Percentiles rank a stretch among this genome's conserved stretches.
phyloP scores from a whole-genome alignment of 78 protist genomes.

The Monosiga brevicollis region DNA sequence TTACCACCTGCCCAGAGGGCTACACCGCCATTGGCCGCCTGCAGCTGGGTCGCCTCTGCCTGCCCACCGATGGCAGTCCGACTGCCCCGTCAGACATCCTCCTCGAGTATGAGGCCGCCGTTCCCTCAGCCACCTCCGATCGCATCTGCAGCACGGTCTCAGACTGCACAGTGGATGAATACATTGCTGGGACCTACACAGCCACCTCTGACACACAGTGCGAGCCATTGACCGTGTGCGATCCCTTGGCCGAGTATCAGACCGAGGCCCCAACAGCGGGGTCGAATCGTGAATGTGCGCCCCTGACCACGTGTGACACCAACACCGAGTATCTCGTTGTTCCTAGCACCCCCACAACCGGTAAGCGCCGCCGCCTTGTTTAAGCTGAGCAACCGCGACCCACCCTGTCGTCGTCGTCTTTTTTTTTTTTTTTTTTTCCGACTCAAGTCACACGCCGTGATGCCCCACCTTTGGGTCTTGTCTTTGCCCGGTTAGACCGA shows the following conservation, averaged over 20 bases:
- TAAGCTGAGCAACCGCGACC: too few species aligned
- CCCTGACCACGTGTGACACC: background rate
- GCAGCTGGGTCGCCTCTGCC: too few species aligned
- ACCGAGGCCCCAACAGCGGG: background rate
- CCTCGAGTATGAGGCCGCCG: background rate
- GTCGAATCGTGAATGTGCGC: background rate
- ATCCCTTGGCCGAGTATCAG: background rate
- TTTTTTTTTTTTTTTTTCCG: too few species aligned
- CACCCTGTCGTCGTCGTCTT: too few species aligned
- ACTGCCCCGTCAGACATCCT: too few species aligned
- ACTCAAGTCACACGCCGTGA: too few species aligned
- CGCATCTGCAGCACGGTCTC: background rate
- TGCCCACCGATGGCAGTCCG: too few species aligned
- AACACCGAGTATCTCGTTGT: background rate
- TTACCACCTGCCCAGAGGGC: too few species aligned
- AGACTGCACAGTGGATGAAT: background rate
- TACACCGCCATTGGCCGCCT: too few species aligned
- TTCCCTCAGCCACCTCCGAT: background rate
- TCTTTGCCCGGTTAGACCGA: background rate
- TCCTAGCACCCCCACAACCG: background rate
- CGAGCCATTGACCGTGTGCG: background rate
- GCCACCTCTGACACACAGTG: background rate
- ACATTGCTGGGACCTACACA: background rate
- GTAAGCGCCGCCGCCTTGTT: too few species aligned
- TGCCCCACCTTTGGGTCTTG: too few species aligned